Evolutionary conservation across 345 rosid species (phyloP).

Genomic region (Camelina sativa): DNA sequence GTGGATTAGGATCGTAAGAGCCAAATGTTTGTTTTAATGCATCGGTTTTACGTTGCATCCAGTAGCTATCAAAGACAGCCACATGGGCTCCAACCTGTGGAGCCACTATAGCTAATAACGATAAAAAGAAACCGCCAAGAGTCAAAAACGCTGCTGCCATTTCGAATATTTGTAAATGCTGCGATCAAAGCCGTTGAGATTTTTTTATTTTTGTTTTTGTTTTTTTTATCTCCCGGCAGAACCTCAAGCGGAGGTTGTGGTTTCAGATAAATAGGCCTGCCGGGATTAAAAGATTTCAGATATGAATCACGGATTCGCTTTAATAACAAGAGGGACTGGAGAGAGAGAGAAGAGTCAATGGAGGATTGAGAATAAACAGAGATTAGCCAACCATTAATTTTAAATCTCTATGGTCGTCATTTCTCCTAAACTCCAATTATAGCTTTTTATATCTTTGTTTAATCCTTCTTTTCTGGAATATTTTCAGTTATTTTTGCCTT

Average conservation of each 20-base stretch:
- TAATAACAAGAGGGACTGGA: conserved; percentile 15
- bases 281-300: not conserved
- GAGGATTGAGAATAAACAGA: conserved; percentile 25
- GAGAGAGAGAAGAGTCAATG: conserved; percentile 21
- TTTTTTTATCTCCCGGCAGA: not conserved
- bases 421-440: conserved; percentile 22
- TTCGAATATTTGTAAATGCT: not conserved
- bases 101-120: conserved; percentile 25
- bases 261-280: not conserved
- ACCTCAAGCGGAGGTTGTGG: conserved; percentile 17
- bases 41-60: conserved; percentile 36
- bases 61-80: conserved; percentile 35
- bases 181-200: conserved; percentile 13
- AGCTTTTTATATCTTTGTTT: conserved; percentile 29
- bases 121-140: conserved; percentile 21
- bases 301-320: conserved; percentile 26
- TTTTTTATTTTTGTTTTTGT: not conserved
- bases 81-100: conserved; percentile 29
- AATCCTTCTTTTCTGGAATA: conserved; percentile 34
- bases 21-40: conserved; percentile 24
- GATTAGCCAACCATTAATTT: conserved; percentile 27
- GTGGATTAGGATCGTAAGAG: conserved; percentile 41
- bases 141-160: conserved; percentile 27
- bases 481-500: conserved; percentile 13
- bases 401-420: conserved; percentile 22